Conservation (phyloP, 495 filamentous ascomycete genomes). For the Daldinia childiae region DNA sequence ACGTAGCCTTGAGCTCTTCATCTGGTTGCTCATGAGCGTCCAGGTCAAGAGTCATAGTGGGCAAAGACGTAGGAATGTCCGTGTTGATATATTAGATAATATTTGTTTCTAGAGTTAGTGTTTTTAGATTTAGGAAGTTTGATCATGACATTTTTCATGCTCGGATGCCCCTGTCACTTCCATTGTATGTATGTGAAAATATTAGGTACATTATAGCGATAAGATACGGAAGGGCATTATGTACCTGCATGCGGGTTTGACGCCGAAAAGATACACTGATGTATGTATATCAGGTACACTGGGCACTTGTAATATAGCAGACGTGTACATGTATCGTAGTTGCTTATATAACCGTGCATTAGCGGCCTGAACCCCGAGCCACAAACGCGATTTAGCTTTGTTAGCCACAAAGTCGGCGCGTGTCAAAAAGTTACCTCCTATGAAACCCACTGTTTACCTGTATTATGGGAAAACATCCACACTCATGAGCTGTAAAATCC, state of each 20-base stretch:
- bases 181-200: not conserved
- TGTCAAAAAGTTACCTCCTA: conserved; percentile 21
- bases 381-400: conserved; percentile 28
- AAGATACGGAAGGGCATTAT: no score
- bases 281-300: no score
- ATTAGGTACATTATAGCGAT: not conserved
- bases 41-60: conserved; percentile 56
- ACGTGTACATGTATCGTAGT: not conserved
- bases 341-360: conserved; percentile 9
- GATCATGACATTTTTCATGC: not conserved
- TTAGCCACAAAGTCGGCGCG: conserved; percentile 31
- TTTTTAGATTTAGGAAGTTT: no score
- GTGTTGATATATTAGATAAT: not conserved
- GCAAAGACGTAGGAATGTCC: not conserved
- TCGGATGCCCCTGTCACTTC: not conserved
- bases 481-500: conserved; percentile 17
- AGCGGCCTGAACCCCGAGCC: conserved; percentile 4
- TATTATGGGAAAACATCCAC: conserved; percentile 42
- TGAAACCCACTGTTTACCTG: conserved; percentile 34
- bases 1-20: conserved; percentile 66
- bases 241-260: no score
- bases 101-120: not conserved
- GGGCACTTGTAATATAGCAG: no score
- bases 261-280: not conserved
- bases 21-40: conserved; percentile 78